Conservation (phyloP, 768 basidiomycete species). For the Lactifluus subvellereus region DNA sequence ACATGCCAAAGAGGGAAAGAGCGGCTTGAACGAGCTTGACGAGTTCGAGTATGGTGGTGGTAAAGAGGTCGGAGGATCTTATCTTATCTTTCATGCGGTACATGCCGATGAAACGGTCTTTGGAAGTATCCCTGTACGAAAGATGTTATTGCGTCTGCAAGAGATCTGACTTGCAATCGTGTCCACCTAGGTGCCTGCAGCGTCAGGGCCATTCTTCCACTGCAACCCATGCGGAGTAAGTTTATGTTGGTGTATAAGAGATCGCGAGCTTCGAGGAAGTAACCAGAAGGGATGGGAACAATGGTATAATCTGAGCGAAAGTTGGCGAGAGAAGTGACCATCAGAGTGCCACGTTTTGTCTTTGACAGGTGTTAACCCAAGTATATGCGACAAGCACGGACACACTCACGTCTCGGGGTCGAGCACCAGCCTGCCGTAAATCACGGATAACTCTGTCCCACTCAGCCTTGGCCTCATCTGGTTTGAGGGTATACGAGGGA, state of each 20-base stretch:
- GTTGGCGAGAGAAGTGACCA: constrained; percentile 80
- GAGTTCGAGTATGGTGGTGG: constrained; percentile 64
- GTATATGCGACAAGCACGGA: constrained; percentile 1
- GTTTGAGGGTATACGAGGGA: constrained; percentile 38
- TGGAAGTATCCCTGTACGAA: constrained; percentile 59
- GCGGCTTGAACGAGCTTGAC: constrained; percentile 70
- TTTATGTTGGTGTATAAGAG: constrained; percentile 78
- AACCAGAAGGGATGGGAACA: constrained; percentile 67
- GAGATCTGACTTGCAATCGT: background rate
- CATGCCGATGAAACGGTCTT: constrained; percentile 69
- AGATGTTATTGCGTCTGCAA: constrained; percentile 1
- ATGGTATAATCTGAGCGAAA: constrained; percentile 87
- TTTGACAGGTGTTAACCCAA: constrained; percentile 25
- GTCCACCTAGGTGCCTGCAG: constrained; percentile 67
- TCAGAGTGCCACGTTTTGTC: constrained; percentile 62
- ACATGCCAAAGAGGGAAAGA: constrained; percentile 67
- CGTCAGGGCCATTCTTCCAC: constrained; percentile 70
- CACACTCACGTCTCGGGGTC: constrained; percentile 54
- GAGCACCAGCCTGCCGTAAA: constrained; percentile 63
- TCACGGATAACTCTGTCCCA: constrained; percentile 57
- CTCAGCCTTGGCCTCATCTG: constrained; percentile 43
- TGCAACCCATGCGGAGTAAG: constrained; percentile 77
- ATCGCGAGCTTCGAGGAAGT: constrained; percentile 56
- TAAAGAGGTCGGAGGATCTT: constrained; percentile 41
- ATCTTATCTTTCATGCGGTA: constrained; percentile 53